These are phyloP conservation scores for Hyphodiscus sp. DNA, from an alignment of 2,329 filamentous ascomycete genomes.

Conservation along the genomic window DNA sequence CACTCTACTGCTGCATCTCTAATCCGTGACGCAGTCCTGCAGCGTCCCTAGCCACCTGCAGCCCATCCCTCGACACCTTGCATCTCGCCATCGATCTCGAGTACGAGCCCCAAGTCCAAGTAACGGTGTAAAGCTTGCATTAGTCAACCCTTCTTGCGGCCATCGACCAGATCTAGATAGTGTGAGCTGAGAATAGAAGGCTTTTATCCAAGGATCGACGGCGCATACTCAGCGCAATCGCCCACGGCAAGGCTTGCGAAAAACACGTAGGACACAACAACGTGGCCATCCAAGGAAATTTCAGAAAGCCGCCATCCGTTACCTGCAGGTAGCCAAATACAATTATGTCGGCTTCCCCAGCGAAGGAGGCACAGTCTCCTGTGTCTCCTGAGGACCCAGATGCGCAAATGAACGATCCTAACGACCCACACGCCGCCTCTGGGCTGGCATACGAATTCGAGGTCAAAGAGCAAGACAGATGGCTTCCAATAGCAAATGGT, in stretches of 20 bases:
- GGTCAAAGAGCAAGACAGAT: constrained; percentile 99
- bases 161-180: constrained; percentile 14
- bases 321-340: constrained; percentile 61
- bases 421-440: constrained; percentile 19
- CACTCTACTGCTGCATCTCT: constrained; percentile 1
- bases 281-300: constrained; percentile 29
- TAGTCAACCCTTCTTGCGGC: constrained; percentile 15
- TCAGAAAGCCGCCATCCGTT: constrained; percentile 23
- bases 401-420: constrained; percentile 76
- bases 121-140: constrained; percentile 21
- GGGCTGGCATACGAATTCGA: constrained; percentile 87
- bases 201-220: constrained; percentile 11
- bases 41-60: constrained; percentile 15
- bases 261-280: constrained; percentile 20
- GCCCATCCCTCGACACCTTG: not conserved
- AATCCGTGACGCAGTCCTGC: constrained; percentile 9
- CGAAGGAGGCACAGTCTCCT: constrained; percentile 87
- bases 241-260: constrained; percentile 12
- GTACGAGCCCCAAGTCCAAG: constrained; percentile 13
- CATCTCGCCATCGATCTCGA: constrained; percentile 13
- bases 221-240: constrained; percentile 3
- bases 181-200: constrained; percentile 17
- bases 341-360: constrained; percentile 90
- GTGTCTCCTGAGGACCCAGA: constrained; percentile 88
- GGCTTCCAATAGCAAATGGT: constrained; percentile 99